Conservation (phyloP, 768 basidiomycete genomes). For the Pisolithus marmoratus region DNA sequence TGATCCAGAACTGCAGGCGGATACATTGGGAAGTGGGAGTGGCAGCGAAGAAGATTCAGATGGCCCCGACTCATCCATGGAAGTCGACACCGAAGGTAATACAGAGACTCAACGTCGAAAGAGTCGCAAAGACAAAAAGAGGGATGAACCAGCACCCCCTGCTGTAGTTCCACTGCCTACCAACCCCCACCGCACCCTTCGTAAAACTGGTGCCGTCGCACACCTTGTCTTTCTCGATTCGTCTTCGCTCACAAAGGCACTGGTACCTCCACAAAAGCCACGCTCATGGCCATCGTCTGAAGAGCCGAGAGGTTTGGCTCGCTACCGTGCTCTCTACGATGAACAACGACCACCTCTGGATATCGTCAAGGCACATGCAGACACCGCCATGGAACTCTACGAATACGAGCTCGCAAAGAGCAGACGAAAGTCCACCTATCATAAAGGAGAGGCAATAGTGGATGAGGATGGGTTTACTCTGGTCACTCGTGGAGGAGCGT, state of each 20-base stretch:
- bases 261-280: constrained; percentile 46
- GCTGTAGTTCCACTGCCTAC: constrained; percentile 58
- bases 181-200: constrained; percentile 46
- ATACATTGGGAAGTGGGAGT: constrained; percentile 15
- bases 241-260: constrained; percentile 63
- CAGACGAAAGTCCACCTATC: constrained; percentile 60
- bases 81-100: constrained; percentile 1
- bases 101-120: constrained; percentile 22
- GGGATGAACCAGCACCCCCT: constrained; percentile 31
- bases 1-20: constrained; percentile 13
- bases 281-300: constrained; percentile 62
- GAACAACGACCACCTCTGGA: constrained; percentile 73
- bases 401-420: constrained; percentile 56
- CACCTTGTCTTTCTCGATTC: constrained; percentile 71
- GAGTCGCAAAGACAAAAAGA: constrained; percentile 24
- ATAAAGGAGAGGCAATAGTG: constrained; percentile 82
- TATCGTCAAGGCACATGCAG: constrained; percentile 69
- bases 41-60: constrained; percentile 19
- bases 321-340: constrained; percentile 61
- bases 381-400: constrained; percentile 69
- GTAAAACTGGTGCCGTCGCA: constrained; percentile 59
- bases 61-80: constrained; percentile 2
- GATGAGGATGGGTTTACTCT: constrained; percentile 95
- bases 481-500: constrained; percentile 87
- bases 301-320: constrained; percentile 63